Percentiles rank a stretch among this genome's conserved stretches.
Conservation (phyloP, 495 filamentous ascomycete species). For the Penicillium coffeae region DNA sequence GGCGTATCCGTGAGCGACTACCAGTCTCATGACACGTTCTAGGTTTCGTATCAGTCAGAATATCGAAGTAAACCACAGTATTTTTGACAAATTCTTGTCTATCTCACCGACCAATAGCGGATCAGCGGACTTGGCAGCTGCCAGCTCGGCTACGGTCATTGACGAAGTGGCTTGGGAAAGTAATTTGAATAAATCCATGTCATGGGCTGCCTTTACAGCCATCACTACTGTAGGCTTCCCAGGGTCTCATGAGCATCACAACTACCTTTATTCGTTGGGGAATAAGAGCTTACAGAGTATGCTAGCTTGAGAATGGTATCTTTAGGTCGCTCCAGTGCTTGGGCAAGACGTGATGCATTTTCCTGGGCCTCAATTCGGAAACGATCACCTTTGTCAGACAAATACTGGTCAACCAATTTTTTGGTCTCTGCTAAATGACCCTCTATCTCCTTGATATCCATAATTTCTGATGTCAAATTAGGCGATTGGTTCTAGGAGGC, state of each 20-base stretch:
- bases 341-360: not conserved
- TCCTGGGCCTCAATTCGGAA: not conserved
- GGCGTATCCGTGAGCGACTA: slow-evolving; percentile 12
- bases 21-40: slow-evolving; percentile 24
- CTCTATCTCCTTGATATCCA: not conserved
- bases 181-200: slow-evolving; percentile 17
- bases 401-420: not conserved
- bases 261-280: not conserved
- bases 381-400: not conserved
- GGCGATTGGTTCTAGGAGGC: too few species aligned
- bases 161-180: slow-evolving; percentile 10
- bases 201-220: slow-evolving; percentile 21
- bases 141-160: slow-evolving; percentile 11
- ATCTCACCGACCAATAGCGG: slow-evolving; percentile 19
- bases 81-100: not conserved
- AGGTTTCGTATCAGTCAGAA: not conserved
- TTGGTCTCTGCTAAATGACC: not conserved
- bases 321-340: not conserved
- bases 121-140: slow-evolving; percentile 16
- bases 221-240: slow-evolving; percentile 18
- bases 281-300: not conserved
- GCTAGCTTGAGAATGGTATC: slow-evolving; percentile 2
- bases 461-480: not conserved
- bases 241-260: not conserved
- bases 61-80: not conserved